Percentiles rank a stretch among this genome's conserved stretches.
Evolutionary conservation across 495 filamentous ascomycete genomes (phyloP).

Genomic region (Glarea lozoyensis): DNA sequence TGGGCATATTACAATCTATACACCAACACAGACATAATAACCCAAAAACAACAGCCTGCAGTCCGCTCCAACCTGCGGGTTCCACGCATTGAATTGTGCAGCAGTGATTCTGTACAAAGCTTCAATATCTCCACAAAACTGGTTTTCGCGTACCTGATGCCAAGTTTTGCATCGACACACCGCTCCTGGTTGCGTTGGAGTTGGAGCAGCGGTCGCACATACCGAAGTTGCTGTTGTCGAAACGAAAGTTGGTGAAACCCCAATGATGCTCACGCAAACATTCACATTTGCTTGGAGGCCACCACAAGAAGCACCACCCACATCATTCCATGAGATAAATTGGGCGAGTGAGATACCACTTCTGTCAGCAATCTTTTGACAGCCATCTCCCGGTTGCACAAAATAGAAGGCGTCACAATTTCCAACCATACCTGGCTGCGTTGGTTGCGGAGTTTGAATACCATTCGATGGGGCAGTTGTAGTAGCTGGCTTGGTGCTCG

Average conservation of each 20-base stretch:
- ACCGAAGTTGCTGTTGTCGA: neutral
- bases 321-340: constrained; percentile 31
- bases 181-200: constrained; percentile 21
- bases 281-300: constrained; percentile 54
- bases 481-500: constrained; percentile 2
- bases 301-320: constrained; percentile 38
- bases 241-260: neutral
- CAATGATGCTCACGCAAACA: constrained; percentile 19
- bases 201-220: constrained; percentile 16
- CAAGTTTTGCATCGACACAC: constrained; percentile 13
- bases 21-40: constrained; percentile 36
- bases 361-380: constrained; percentile 9
- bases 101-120: constrained; percentile 19
- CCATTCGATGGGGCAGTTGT: constrained; percentile 8
- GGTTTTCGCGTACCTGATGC: constrained; percentile 9
- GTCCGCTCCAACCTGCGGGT: constrained; percentile 33
- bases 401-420: constrained; percentile 17
- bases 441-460: constrained; percentile 20
- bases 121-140: constrained; percentile 13
- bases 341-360: constrained; percentile 22
- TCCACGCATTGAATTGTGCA: constrained; percentile 27
- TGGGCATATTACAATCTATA: no score
- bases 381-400: constrained; percentile 12
- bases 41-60: constrained; percentile 52
- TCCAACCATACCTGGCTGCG: constrained; percentile 16